Base-by-base conservation (phyloP, 352 stramenopile species). In the Peronospora belbahrii region DNA sequence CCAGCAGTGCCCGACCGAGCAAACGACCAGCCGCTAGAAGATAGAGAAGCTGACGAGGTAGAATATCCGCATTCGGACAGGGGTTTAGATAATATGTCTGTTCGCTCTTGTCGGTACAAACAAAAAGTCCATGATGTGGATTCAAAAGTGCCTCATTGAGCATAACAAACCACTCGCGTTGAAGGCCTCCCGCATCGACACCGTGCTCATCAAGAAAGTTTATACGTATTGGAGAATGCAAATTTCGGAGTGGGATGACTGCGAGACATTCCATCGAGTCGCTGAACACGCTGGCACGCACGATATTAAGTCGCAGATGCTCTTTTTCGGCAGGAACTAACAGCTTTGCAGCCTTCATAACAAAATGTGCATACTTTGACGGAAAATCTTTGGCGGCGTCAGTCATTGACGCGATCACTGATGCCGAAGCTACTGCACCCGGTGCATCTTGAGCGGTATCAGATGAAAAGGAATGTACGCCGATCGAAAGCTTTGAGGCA, bases 121-220 rank as follows among this genome's bases (percentile, higher is more conserved):
- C 46, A 37, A 89, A 92, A 31, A 92, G 53, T 11, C 80, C 80
- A 62, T 59, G 0, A 56, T 20, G 0, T 27, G 55, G 42, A 20
- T 69, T 54, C 8, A 64, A n/a, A n/a, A n/a, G 44, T 24, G 52
- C 48, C 14, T 65, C 51, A 22, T 57, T 69, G 14, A 86, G 37
- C 34, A 88, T 44, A n/a, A 63, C 55, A 50, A 88, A 85, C 77
- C 77, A 92, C 42, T 88, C 80, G 5, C 76, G 61, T 20, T 86
- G 65, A 8, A 89, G 36, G 0, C 67, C 77, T 13, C 78, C 77
- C 8, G 78, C 74, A 48, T 90, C 78, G 8, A 85, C 42, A 14
- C 70, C 80, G 13, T 39, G 60, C 27, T 88, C 76, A 24, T 68
- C 67, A 0, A 79, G 23, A 43, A 89, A 91, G 38, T 80, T 62